A percentile compares a stretch with the other conserved stretches of the same genome.
Evolutionary conservation across 2,329 filamentous ascomycete species (phyloP).

Genomic region (Calonectria pauciramosa): DNA sequence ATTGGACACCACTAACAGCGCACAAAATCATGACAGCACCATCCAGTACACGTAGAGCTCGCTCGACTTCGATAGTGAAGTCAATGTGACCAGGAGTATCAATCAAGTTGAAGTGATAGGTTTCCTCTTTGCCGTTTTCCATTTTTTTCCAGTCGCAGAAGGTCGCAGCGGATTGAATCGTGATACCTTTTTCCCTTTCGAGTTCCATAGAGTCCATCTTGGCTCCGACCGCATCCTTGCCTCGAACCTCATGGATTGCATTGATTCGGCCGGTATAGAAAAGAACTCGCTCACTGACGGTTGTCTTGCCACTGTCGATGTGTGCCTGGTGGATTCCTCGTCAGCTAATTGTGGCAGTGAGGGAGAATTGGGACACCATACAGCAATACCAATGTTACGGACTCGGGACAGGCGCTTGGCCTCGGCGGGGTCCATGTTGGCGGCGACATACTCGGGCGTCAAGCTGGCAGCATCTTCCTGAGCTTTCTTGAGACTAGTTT

Average conservation of each 20-base stretch:
- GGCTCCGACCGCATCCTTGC: conserved; percentile 93
- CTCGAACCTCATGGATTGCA: conserved; percentile 95
- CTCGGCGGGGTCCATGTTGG: conserved; percentile 86
- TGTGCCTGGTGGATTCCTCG: conserved; percentile 74
- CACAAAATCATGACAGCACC: conserved; percentile 99
- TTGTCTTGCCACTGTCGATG: conserved; percentile 99
- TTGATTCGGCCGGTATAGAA: conserved; percentile 99
- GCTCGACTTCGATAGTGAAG: conserved; percentile 98
- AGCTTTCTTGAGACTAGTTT: conserved; percentile 62
- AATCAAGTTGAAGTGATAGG: conserved; percentile 98
- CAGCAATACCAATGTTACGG: conserved; percentile 97
- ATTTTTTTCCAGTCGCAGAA: conserved; percentile 97
- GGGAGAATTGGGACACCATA: conserved; percentile 55
- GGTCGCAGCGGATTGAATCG: conserved; percentile 97
- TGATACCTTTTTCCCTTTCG: conserved; percentile 98
- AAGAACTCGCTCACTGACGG: conserved; percentile 93
- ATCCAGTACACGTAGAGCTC: conserved; percentile 93
- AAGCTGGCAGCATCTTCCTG: conserved; percentile 66
- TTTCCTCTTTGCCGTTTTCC: conserved; percentile 86
- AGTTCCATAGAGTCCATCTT: conserved; percentile 99
- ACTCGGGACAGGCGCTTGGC: conserved; percentile 83
- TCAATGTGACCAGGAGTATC: conserved; percentile 99
- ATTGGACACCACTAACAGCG: conserved; percentile 96
- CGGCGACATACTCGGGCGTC: conserved; percentile 74
- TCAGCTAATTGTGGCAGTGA: conserved; percentile 31